Evolutionary conservation across 192 early-diverging fungal species (phyloP).

Genomic region (Coemansia sp.): DNA sequence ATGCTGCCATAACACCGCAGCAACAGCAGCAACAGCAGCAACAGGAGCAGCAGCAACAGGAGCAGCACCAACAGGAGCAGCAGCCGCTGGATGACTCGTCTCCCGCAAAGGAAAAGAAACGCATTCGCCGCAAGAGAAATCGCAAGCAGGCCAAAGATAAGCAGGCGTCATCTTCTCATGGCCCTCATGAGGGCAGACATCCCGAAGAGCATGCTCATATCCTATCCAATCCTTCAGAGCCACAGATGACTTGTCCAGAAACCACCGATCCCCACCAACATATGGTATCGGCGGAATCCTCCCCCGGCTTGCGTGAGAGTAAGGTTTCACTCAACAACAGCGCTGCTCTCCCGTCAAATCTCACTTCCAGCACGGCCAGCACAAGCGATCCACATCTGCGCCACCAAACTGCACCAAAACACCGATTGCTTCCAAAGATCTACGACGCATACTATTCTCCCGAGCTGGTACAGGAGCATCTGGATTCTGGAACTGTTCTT

Average conservation of each 20-base stretch:
- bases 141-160: neutral
- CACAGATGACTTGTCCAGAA: too few relatives aligned
- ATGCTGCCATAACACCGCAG: neutral
- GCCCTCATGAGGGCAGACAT: neutral
- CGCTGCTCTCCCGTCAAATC: too few relatives aligned
- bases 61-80: neutral
- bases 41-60: neutral
- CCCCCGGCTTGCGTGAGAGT: too few relatives aligned
- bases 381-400: neutral
- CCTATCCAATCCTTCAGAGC: too few relatives aligned
- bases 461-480: slow-evolving; percentile 3
- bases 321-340: too few relatives aligned
- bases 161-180: too few relatives aligned
- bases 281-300: too few relatives aligned
- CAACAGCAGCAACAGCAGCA: neutral
- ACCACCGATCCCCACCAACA: too few relatives aligned
- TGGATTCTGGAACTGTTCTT: slow-evolving; percentile 55
- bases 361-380: neutral
- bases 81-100: neutral
- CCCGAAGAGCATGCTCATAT: too few relatives aligned
- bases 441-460: slow-evolving; percentile 34
- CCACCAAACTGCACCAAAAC: neutral
- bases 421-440: slow-evolving; percentile 3
- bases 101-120: neutral
- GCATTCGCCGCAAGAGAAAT: neutral